Conservation (phyloP, 176 grass and related monocot genomes). For the Poa annua region DNA sequence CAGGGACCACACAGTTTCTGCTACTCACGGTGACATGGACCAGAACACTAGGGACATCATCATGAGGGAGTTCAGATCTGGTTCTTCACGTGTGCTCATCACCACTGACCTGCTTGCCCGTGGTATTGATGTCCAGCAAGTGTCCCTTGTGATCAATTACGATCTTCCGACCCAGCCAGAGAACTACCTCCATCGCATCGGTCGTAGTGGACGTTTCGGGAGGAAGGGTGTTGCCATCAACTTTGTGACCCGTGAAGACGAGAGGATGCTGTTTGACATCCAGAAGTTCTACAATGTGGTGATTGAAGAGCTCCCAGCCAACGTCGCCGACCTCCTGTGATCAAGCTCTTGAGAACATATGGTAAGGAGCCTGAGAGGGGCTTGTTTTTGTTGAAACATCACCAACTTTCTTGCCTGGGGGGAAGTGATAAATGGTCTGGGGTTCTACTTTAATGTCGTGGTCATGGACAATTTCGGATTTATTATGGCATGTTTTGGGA, state of each 20-base stretch:
- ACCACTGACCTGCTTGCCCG: constrained; percentile 87
- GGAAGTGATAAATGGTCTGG: constrained; percentile 30
- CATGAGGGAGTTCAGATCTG: constrained; percentile 90
- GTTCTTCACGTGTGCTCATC: constrained; percentile 83
- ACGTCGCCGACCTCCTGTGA: constrained; percentile 91
- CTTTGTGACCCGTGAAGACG: constrained; percentile 86
- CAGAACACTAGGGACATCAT: constrained; percentile 96
- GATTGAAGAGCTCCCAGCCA: constrained; percentile 86
- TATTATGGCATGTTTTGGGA: constrained; percentile 71
- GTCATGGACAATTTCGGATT: constrained; percentile 55
- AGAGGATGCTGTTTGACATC: constrained; percentile 91
- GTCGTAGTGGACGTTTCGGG: constrained; percentile 85
- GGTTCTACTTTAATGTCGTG: constrained; percentile 48
- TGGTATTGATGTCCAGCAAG: constrained; percentile 96
- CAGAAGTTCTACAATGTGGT: constrained; percentile 86
- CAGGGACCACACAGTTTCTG: constrained; percentile 85
- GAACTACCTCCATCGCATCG: constrained; percentile 93
- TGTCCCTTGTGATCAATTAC: constrained; percentile 89
- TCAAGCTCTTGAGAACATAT: constrained; percentile 26
- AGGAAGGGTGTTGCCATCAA: constrained; percentile 96
- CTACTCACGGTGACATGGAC: constrained; percentile 94
- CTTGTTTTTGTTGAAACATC: constrained; percentile 62
- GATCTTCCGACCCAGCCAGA: constrained; percentile 88
- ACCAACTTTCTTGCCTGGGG: constrained; percentile 32
- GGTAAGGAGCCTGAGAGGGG: constrained; percentile 38